Percentiles rank a stretch among this genome's conserved stretches.
These are phyloP conservation scores for Aureobasidium sp. DNA, from an alignment of 2,329 filamentous ascomycete genomes.

Conservation along the genomic window DNA sequence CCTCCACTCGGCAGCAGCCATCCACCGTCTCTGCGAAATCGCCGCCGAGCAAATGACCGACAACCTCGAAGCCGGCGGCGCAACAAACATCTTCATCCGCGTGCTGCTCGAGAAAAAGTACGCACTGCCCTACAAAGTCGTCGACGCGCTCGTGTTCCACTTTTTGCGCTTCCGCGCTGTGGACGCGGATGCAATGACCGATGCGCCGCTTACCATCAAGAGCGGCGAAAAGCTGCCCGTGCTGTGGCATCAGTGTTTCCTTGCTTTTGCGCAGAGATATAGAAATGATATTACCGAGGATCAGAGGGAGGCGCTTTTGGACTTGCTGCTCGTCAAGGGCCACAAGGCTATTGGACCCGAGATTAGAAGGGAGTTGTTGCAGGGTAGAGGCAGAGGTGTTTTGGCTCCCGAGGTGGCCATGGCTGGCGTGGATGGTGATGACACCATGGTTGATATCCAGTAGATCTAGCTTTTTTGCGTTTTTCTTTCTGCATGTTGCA, in stretches of 20 bases:
- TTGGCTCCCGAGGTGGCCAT: constrained; percentile 50
- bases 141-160: constrained; percentile 93
- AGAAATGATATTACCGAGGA: constrained; percentile 95
- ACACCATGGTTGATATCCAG: constrained; percentile 68
- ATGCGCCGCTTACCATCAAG: constrained; percentile 28
- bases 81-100: constrained; percentile 93
- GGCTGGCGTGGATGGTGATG: constrained; percentile 59
- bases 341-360: constrained; percentile 88
- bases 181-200: constrained; percentile 47
- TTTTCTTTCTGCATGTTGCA: neutral
- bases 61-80: constrained; percentile 77
- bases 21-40: constrained; percentile 90
- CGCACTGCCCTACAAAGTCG: constrained; percentile 86
- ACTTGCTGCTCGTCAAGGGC: constrained; percentile 75
- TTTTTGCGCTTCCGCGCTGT: constrained; percentile 80
- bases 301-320: constrained; percentile 82
- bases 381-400: constrained; percentile 78
- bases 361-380: constrained; percentile 78
- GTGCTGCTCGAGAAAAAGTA: constrained; percentile 95
- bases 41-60: constrained; percentile 81
- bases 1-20: constrained; percentile 81
- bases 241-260: constrained; percentile 89
- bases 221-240: constrained; percentile 63
- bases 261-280: constrained; percentile 91
- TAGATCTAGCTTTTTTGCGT: neutral